These are phyloP conservation scores for Pseudopyricularia javanii DNA, from an alignment of 2,329 filamentous ascomycete genomes.

Conservation along the genomic window DNA sequence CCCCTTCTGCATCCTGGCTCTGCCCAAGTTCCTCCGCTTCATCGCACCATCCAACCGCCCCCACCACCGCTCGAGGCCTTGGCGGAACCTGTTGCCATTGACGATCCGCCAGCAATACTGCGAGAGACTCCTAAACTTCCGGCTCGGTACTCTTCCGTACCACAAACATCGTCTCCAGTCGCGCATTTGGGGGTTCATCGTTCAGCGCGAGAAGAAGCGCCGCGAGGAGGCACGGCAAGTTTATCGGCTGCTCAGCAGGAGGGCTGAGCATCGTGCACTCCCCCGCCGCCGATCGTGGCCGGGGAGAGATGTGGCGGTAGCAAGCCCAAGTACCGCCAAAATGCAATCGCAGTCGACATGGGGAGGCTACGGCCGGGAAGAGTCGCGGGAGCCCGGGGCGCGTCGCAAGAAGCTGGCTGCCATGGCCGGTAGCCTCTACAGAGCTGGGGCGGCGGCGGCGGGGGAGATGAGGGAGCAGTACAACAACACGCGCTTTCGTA, in stretches of 20 bases:
- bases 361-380: constrained; percentile 11
- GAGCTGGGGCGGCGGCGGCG: constrained; percentile 43
- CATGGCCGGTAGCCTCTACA: constrained; percentile 45
- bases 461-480: constrained; percentile 48
- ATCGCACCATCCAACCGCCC: not conserved
- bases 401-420: constrained; percentile 65
- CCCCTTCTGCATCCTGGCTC: not conserved
- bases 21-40: not conserved
- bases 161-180: constrained; percentile 62
- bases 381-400: constrained; percentile 51
- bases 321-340: not conserved
- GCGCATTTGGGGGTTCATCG: constrained; percentile 62
- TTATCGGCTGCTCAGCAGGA: constrained; percentile 14
- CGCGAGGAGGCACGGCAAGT: constrained; percentile 33
- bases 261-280: not conserved
- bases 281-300: constrained; percentile 1
- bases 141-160: constrained; percentile 60
- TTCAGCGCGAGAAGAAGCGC: constrained; percentile 48
- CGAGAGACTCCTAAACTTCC: constrained; percentile 56
- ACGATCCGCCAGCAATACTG: constrained; percentile 45
- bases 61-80: not conserved
- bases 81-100: not conserved
- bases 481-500: constrained; percentile 33
- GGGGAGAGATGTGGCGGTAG: not conserved
- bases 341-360: constrained; percentile 4